A percentile compares a stretch with the other conserved stretches of the same genome.
Evolutionary conservation across 73 alveolate species (phyloP).

Genomic region (Blepharisma japonicum): DNA sequence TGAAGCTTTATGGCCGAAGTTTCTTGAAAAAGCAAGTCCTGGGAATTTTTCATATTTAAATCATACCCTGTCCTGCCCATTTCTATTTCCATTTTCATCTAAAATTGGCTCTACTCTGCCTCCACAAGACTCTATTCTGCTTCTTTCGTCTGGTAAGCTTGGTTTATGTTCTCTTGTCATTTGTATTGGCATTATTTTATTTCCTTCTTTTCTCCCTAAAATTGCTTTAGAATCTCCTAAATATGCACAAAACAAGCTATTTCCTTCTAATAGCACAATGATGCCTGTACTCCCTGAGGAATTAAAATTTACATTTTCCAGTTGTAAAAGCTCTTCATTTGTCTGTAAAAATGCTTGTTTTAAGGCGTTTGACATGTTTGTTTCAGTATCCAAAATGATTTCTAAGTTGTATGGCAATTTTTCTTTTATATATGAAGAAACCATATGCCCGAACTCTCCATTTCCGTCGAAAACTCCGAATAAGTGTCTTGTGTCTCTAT

Average conservation of each 20-base stretch:
- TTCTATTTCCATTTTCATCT: constrained; percentile 54
- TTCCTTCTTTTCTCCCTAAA: constrained; percentile 56
- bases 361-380: too few species aligned
- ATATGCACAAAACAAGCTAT: constrained; percentile 33
- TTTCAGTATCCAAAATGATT: too few species aligned
- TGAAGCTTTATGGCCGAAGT: constrained; percentile 90
- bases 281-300: constrained; percentile 10
- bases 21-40: constrained; percentile 97
- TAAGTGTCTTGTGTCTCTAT: constrained; percentile 49
- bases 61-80: constrained; percentile 84
- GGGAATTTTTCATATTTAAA: constrained; percentile 70
- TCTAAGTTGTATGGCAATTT: constrained; percentile 53
- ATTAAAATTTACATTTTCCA: constrained; percentile 27
- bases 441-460: constrained; percentile 91
- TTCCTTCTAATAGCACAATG: not conserved
- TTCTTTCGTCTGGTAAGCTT: constrained; percentile 62
- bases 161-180: constrained; percentile 82
- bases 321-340: not conserved
- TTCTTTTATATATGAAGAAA: constrained; percentile 76
- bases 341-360: too few species aligned
- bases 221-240: constrained; percentile 60
- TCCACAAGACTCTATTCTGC: constrained; percentile 62
- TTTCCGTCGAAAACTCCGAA: constrained; percentile 96
- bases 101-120: constrained; percentile 72
- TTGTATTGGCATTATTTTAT: constrained; percentile 42